Conservation (phyloP, 139 green algal genomes). For the Bryopsis sp. region DNA sequence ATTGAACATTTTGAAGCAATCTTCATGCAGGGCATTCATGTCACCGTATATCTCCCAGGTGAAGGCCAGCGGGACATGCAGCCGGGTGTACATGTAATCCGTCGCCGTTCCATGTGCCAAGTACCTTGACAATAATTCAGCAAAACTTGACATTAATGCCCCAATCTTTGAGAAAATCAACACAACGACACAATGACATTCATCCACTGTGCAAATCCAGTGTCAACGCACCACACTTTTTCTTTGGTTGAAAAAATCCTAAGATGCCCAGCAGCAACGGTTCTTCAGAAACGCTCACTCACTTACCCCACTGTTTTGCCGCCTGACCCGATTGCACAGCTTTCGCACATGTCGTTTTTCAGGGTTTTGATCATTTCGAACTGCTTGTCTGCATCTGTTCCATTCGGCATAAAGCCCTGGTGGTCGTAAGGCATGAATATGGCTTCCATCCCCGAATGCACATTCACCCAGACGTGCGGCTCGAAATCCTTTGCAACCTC, state of each 20-base stretch:
- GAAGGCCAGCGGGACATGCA: conserved; percentile 67
- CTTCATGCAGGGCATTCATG: conserved; percentile 54
- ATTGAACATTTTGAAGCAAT: conserved; percentile 99
- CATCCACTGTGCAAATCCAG: too few relatives aligned
- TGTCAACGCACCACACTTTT: too few relatives aligned
- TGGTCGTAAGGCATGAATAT: conserved; percentile 96
- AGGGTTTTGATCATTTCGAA: conserved; percentile 62
- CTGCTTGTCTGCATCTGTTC: conserved; percentile 27
- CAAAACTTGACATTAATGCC: too few relatives aligned
- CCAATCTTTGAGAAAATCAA: conserved; percentile 10
- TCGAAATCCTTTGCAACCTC: conserved; percentile 47
- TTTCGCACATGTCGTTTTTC: conserved; percentile 47
- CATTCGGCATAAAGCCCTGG: conserved; percentile 34
- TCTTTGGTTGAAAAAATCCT: too few relatives aligned
- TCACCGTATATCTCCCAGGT: conserved; percentile 98
- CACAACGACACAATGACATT: not conserved
- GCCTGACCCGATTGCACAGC: conserved; percentile 74
- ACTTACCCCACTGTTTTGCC: conserved; percentile 81
- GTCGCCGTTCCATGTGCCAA: conserved; percentile 92
- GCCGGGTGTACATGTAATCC: conserved; percentile 84
- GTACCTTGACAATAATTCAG: conserved; percentile 54
- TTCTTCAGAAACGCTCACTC: too few relatives aligned
- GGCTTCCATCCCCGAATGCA: conserved; percentile 94
- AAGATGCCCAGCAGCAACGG: too few relatives aligned
- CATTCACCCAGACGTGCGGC: conserved; percentile 89